These are phyloP conservation scores for Mortierella sp. DNA, from an alignment of 371 early-diverging fungal species.

Conservation along the genomic window DNA sequence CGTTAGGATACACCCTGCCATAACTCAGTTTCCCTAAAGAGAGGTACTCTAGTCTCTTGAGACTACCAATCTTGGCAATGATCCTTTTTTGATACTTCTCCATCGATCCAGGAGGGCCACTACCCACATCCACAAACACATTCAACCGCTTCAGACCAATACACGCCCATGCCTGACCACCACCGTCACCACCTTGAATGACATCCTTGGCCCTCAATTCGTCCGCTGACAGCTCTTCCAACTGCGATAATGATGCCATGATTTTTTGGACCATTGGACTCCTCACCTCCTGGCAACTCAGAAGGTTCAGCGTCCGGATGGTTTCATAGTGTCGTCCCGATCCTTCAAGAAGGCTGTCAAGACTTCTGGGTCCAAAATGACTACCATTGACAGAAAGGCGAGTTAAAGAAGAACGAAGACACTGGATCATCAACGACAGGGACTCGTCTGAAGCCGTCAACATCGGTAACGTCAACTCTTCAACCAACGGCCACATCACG, in stretches of 20 bases:
- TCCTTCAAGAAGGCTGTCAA: background rate
- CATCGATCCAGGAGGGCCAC: background rate
- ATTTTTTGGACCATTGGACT: background rate
- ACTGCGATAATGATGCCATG: background rate
- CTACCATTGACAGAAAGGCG: background rate
- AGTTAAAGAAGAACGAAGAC: background rate
- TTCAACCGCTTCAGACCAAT: background rate
- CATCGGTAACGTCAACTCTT: background rate
- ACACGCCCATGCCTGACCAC: background rate
- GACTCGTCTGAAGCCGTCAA: background rate
- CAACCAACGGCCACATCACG: background rate
- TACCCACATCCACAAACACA: background rate
- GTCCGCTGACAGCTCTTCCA: background rate
- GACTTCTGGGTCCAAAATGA: background rate
- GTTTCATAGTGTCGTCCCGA: background rate
- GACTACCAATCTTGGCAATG: background rate
- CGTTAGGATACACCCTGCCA: background rate
- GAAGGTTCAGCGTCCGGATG: background rate
- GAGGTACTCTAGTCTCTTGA: background rate
- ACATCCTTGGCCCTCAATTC: background rate
- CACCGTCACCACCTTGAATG: background rate
- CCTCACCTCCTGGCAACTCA: background rate
- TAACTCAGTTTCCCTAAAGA: background rate
- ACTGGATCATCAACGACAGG: background rate
- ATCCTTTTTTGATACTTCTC: background rate